Evolutionary conservation across 2,329 filamentous ascomycete species (phyloP).

Genomic region (Karstenula rhodostoma): DNA sequence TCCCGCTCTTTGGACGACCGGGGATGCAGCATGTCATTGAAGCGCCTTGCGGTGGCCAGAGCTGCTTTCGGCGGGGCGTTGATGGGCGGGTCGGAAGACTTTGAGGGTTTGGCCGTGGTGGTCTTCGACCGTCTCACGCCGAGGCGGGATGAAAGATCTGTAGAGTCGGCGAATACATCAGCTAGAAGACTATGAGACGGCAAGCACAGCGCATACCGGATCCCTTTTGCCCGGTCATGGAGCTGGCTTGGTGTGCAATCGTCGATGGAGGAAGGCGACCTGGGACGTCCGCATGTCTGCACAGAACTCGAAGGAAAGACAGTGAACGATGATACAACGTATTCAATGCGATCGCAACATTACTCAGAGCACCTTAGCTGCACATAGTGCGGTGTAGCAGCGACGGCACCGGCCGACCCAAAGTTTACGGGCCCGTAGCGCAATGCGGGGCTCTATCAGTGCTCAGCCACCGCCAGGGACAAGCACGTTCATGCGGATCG

Average conservation of each 20-base stretch:
- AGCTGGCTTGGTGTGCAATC: neutral
- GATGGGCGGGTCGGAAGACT: slow-evolving; percentile 31
- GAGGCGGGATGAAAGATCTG: slow-evolving; percentile 37
- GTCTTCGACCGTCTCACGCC: slow-evolving; percentile 37
- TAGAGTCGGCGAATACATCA: slow-evolving; percentile 4
- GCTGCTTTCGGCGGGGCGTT: slow-evolving; percentile 43
- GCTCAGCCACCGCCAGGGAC: slow-evolving; percentile 15
- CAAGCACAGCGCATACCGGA: slow-evolving; percentile 33
- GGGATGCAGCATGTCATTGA: slow-evolving; percentile 43
- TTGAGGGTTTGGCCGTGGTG: slow-evolving; percentile 32
- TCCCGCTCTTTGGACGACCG: slow-evolving; percentile 25
- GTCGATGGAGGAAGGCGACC: neutral
- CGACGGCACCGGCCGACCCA: neutral
- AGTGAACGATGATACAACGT: neutral
- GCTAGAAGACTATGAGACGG: neutral
- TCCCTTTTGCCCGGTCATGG: slow-evolving; percentile 41
- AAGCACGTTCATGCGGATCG: neutral
- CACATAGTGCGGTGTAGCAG: neutral
- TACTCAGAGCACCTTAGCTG: neutral
- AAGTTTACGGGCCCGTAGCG: slow-evolving; percentile 6
- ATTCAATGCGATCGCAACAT: neutral
- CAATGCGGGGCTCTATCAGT: neutral
- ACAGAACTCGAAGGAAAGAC: neutral
- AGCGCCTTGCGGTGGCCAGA: slow-evolving; percentile 32
- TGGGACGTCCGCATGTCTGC: neutral